Conservation (phyloP, 768 basidiomycete genomes). For the Suillus discolor region DNA sequence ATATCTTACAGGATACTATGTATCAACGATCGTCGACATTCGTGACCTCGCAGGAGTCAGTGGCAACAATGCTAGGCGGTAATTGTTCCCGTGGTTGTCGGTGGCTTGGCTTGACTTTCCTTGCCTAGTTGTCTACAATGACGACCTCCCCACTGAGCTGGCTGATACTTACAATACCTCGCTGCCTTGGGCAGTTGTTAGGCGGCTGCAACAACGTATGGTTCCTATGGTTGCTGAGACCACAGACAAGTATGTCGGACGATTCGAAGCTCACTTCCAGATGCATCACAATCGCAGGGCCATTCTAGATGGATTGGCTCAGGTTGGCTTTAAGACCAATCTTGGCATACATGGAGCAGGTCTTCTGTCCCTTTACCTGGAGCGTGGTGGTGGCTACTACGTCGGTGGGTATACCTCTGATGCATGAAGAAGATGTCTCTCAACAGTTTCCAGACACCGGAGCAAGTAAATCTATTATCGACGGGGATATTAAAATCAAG, state of each 20-base stretch:
- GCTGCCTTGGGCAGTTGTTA: conserved; percentile 20
- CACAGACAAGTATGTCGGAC: conserved; percentile 25
- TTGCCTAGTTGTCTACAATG: conserved; percentile 22
- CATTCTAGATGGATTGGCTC: conserved; percentile 38
- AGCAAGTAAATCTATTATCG: conserved; percentile 44
- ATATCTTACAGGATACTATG: conserved; percentile 14
- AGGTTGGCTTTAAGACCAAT: conserved; percentile 40
- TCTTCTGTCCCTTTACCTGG: conserved; percentile 26
- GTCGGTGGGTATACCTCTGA: conserved; percentile 28
- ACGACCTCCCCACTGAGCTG: conserved; percentile 23
- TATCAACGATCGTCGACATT: conserved; percentile 29
- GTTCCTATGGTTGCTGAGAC: conserved; percentile 24
- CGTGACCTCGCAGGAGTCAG: conserved; percentile 17
- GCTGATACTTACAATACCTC: conserved; percentile 21
- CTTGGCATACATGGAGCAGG: conserved; percentile 38
- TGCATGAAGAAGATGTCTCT: background rate
- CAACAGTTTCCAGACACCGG: conserved; percentile 32
- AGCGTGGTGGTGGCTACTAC: conserved; percentile 44
- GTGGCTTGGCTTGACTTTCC: background rate
- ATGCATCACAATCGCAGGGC: conserved; percentile 25
- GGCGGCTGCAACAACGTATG: conserved; percentile 23
- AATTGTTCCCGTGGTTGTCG: background rate
- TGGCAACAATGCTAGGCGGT: conserved; percentile 18
- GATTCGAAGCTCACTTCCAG: background rate
- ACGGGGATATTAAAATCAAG: conserved; percentile 55